Base-by-base conservation (phyloP, 2,329 filamentous ascomycete genomes). In the Arthrocladium fulminans region DNA sequence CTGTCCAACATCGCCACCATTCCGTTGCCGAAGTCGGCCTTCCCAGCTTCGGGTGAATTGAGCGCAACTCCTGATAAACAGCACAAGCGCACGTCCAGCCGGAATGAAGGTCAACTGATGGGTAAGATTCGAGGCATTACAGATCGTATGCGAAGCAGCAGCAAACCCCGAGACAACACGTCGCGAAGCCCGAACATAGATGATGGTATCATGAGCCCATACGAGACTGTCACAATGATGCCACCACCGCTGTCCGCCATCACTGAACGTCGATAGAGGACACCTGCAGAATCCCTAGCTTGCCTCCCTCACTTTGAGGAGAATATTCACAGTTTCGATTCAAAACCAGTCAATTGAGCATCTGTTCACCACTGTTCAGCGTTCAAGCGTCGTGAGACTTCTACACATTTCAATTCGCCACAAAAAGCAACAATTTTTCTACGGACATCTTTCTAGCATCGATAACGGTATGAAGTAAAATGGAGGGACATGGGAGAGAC, bases 81-180 rank as follows among this genome's bases (percentile, higher is more conserved):
- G 10, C 57, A 75, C 73, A 49, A 73, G 75, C 58, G 76, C 13
- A 74, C 73, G 17, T 68, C 72, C 47, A 80, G 75, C 58, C 72
- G 75, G 27, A 78, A 76, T 55, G 77, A 80, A 46, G 49, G 45
- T 15, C 76, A 72, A 50, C 70, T 81, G 29, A 73, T 75, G 9
- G 69, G 65, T 45, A 75, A 75, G 52, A 64, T 77, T 47, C 67
- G 72, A 23, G 76, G 71, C 48, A 67, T 81, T 17, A 73, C 75
- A 2, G 75, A 75, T n/a, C 72, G 77, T 19, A 78, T 80, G 71
- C 68, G 75, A 22, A 67, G 57, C 45, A 50, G 67, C 47, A 74
- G 71, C 48, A 72, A 70, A 3, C 71, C 73, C 4, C 68, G 69
- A 2, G 60, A 48, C 20, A 40, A 45, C 29, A 17, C 15, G 13